Conservation (phyloP, 202 grass and related monocot species). For the Carex sylvatica region DNA sequence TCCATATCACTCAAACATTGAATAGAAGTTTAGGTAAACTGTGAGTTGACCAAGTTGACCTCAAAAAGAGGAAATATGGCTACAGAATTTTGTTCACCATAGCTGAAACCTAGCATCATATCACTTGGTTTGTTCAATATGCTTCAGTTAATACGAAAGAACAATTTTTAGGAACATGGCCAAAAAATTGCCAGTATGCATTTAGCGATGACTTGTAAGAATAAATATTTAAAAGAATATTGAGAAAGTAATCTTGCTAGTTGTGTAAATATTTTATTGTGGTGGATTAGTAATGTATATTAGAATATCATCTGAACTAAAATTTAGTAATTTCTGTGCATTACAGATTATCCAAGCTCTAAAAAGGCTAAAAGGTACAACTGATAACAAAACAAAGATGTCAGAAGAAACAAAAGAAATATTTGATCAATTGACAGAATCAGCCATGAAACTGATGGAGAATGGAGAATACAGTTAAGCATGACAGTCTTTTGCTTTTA, state of each 20-base stretch:
- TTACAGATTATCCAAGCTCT: conserved; percentile 82
- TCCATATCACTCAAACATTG: not conserved
- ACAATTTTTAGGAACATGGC: not conserved
- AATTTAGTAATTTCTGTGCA: not conserved
- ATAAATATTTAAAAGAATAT: no score
- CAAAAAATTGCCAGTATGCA: not conserved
- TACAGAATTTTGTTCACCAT: no score
- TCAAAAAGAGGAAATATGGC: no score
- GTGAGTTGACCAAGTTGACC: no score
- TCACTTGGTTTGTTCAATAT: not conserved
- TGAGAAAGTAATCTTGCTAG: not conserved
- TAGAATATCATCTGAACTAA: not conserved
- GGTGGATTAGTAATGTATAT: not conserved
- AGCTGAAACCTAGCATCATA: not conserved
- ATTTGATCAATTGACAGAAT: conserved; percentile 90
- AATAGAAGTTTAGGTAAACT: not conserved
- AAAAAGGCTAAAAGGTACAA: conserved; percentile 79
- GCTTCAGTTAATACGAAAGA: not conserved
- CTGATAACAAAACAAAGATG: conserved; percentile 71
- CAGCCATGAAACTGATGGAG: conserved; percentile 95
- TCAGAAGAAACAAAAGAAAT: conserved; percentile 54
- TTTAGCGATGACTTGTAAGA: not conserved
- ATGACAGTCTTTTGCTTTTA: conserved; percentile 26
- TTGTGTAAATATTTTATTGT: not conserved
- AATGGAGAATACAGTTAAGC: conserved; percentile 84